Evolutionary conservation across 83 land plant genomes (phyloP).

Genomic region (Thuja plicata): DNA sequence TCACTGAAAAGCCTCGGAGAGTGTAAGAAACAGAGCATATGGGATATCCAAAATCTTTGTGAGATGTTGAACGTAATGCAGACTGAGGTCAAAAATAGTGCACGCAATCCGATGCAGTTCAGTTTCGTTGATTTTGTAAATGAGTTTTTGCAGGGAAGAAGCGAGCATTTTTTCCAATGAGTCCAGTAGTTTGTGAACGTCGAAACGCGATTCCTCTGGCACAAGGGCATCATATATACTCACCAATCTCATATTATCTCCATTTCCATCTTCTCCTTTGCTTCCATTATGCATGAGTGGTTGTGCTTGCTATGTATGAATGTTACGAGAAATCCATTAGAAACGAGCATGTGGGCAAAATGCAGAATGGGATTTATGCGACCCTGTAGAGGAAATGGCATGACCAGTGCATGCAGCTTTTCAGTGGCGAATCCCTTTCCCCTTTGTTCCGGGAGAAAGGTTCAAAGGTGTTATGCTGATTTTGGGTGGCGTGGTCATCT

Average conservation of each 20-base stretch:
- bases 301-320: slow-evolving; percentile 27
- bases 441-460: no score
- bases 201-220: slow-evolving; percentile 7
- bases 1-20: no score
- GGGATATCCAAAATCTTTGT: slow-evolving; percentile 21
- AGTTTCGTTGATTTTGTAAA: slow-evolving; percentile 3
- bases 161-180: slow-evolving; percentile 39
- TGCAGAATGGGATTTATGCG: no score
- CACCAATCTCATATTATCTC: not conserved
- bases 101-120: no score
- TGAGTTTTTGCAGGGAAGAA: slow-evolving; percentile 19
- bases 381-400: slow-evolving; percentile 35
- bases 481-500: no score
- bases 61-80: slow-evolving; percentile 37
- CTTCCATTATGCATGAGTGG: no score
- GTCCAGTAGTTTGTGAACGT: slow-evolving; percentile 20
- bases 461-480: no score
- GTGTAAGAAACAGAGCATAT: slow-evolving; percentile 45
- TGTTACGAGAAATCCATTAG: slow-evolving; percentile 20
- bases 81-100: slow-evolving; percentile 33
- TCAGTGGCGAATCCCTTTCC: no score
- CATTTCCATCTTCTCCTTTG: not conserved
- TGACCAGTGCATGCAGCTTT: no score
- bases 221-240: slow-evolving; percentile 30
- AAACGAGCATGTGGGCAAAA: slow-evolving; percentile 8